A percentile compares a stretch with the other conserved stretches of the same genome.
These are phyloP conservation scores for Penicillium sp. DNA, from an alignment of 2,329 filamentous ascomycete species.

Conservation along the genomic window DNA sequence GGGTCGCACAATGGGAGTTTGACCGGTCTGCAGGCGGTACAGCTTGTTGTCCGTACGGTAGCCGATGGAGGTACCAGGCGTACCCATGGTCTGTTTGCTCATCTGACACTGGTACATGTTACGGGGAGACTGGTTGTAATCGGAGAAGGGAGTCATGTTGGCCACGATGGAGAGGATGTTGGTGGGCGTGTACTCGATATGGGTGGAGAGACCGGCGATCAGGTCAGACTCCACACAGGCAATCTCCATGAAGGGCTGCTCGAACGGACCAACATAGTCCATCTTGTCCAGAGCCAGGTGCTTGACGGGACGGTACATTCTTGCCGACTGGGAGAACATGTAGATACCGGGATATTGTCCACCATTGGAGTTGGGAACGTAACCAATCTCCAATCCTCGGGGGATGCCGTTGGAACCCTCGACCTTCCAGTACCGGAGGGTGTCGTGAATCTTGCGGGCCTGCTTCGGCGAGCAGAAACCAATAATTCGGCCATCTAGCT, in stretches of 20 bases:
- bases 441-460: conserved; percentile 77
- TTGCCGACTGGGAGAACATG: conserved; percentile 79
- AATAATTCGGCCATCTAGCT: conserved; percentile 84
- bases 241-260: conserved; percentile 98
- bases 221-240: conserved; percentile 87
- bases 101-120: conserved; percentile 99
- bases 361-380: conserved; percentile 79
- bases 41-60: conserved; percentile 97
- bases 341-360: conserved; percentile 97
- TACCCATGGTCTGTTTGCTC: conserved; percentile 99
- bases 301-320: conserved; percentile 89
- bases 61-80: conserved; percentile 77
- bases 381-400: conserved; percentile 82
- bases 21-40: conserved; percentile 90
- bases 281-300: conserved; percentile 82
- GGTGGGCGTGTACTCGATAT: conserved; percentile 91
- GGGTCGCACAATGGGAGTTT: conserved; percentile 88
- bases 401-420: conserved; percentile 79
- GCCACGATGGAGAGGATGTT: conserved; percentile 97
- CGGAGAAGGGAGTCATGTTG: conserved; percentile 98
- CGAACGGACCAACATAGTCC: conserved; percentile 87
- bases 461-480: conserved; percentile 88
- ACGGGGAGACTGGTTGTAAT: conserved; percentile 96
- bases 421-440: conserved; percentile 92
- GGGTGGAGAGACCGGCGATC: conserved; percentile 81